Conservation (phyloP, 192 early-diverging fungal species). For the Martensiomyces pterosporus region DNA sequence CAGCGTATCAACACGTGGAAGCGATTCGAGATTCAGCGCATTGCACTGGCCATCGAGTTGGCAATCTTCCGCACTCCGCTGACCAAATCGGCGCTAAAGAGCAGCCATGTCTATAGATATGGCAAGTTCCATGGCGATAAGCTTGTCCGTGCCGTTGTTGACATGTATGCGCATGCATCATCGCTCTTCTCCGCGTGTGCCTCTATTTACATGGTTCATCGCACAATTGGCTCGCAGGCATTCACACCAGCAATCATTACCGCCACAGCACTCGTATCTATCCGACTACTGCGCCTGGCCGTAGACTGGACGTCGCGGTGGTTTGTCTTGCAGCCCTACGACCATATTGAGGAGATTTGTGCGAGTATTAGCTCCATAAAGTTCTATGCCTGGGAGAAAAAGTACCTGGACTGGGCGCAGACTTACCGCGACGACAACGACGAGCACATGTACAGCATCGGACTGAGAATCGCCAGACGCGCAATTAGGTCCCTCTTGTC, state of each 20-base stretch:
- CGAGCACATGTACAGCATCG: constrained; percentile 3
- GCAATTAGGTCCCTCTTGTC: not conserved
- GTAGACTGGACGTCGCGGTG: constrained; percentile 14
- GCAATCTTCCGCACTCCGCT: constrained; percentile 5
- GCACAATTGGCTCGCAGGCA: not conserved
- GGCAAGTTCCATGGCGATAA: constrained; percentile 1
- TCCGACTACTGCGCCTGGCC: not conserved
- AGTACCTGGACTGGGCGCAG: constrained; percentile 63
- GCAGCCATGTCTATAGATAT: constrained; percentile 3
- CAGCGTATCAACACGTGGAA: constrained; percentile 8
- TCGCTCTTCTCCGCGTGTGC: not conserved
- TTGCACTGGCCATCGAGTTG: constrained; percentile 10
- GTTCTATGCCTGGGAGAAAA: constrained; percentile 84
- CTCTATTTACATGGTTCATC: not conserved
- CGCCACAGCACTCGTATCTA: not conserved
- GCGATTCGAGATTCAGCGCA: constrained; percentile 2
- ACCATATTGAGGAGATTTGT: constrained; percentile 78
- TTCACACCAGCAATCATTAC: not conserved
- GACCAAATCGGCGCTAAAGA: not conserved
- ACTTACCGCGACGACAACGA: constrained; percentile 59
- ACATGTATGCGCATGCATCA: constrained; percentile 8
- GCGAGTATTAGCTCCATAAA: constrained; percentile 92
- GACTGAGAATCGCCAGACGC: constrained; percentile 3
- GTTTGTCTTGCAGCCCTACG: constrained; percentile 25
- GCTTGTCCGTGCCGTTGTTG: constrained; percentile 8